phyloP scores from a whole-genome alignment of 2,329 filamentous ascomycete species.

The Alternaria novae-zelandiae region DNA sequence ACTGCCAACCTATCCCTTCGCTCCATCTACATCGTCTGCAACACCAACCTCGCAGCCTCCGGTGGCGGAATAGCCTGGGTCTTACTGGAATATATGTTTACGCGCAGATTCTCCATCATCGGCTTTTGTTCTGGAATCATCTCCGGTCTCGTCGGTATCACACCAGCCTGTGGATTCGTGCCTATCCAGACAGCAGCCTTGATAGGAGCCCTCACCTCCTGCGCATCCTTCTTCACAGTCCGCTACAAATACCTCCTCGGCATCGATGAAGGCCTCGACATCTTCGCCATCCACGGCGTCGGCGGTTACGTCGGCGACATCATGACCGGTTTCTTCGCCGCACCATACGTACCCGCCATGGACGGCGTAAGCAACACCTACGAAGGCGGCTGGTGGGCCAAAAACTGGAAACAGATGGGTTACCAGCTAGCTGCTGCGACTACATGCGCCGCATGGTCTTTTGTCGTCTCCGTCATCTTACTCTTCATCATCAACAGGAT shows the following conservation, averaged over 20 bases:
- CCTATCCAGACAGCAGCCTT: conserved; percentile 59
- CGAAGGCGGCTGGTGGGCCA: conserved; percentile 59
- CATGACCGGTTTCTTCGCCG: conserved; percentile 64
- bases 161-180: conserved; percentile 63
- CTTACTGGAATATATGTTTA: conserved; percentile 59
- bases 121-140: conserved; percentile 63
- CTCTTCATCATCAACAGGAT: conserved; percentile 65
- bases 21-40: conserved; percentile 63
- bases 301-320: conserved; percentile 65
- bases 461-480: conserved; percentile 59
- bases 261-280: conserved; percentile 65
- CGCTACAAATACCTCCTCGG: conserved; percentile 59
- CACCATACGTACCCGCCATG: conserved; percentile 56
- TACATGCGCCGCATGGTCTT: conserved; percentile 63
- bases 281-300: conserved; percentile 66
- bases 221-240: conserved; percentile 55
- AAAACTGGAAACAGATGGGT: conserved; percentile 62
- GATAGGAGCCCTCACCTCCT: conserved; percentile 60
- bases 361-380: conserved; percentile 59
- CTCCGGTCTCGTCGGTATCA: conserved; percentile 64
- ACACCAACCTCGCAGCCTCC: conserved; percentile 65
- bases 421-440: conserved; percentile 64
- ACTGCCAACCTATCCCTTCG: conserved; percentile 61
- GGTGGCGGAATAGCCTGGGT: conserved; percentile 63
- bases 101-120: conserved; percentile 58